Base-by-base conservation (phyloP, 495 filamentous ascomycete genomes). In the Articulospora tetracladia region DNA sequence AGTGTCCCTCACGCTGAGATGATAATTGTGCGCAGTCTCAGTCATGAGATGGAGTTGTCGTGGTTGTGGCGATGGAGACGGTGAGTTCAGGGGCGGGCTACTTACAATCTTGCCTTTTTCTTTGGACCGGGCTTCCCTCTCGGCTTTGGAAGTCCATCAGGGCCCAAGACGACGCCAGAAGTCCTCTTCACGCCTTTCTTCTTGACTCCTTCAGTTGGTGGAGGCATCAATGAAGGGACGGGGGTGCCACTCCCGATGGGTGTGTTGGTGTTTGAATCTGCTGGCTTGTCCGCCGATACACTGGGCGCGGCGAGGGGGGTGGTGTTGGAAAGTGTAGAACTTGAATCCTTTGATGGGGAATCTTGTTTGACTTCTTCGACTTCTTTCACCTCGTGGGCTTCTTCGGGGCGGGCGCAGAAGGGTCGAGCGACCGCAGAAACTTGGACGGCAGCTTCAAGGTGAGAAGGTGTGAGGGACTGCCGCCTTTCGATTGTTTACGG, bases 91-190 rank as follows among this genome's bases (percentile, higher is more conserved):
- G 47, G 47, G 47, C 12, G 47, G 13, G 10, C 12, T 51, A 86
- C 90, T 83, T 88, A 98, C 94, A 96, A 75, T 82, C 84, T 85
- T 65, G 88, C 86, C 74, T 93, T 93, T 83, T 96, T 97, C 82
- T 97, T 98, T 0, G 93, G 92, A 19, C 92, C 92, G 7, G 94
- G 93, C 77, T 96, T 93, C 57, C 90, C 88, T 63, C 89, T 76
- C 34, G 85, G 79, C 74, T 90, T 64, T 25, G 85, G 76, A 15
- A 76, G 66, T 8, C 78, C 71, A 62, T 88, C 83, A 46, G 76
- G 77, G 36, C 76, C 81, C 65, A 85, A 81, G 20, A 78, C 77
- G 56, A 72, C 69, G 39, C 69, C 66, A 64, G 78, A 60, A 63
- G 67, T 69, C 69, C 75, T 66, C 82, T 90, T 83, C 64, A 80